Evolutionary conservation across 176 grass and related monocot species (phyloP).

Genomic region (Microstegium vimineum): DNA sequence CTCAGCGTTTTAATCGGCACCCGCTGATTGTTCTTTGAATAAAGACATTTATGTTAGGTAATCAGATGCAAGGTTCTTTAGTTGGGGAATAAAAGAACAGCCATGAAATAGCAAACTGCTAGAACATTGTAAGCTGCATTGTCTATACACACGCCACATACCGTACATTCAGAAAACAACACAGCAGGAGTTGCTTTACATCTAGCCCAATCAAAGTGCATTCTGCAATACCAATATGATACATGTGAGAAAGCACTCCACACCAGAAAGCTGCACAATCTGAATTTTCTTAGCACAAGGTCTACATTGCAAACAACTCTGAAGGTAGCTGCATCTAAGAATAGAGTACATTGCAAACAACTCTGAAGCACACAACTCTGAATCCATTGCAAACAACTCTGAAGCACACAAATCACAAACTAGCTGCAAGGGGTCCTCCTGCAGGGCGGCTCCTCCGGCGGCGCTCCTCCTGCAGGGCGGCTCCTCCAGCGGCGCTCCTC

Average conservation of each 20-base stretch:
- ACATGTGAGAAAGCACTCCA: conserved; percentile 17
- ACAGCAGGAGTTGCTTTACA: not conserved
- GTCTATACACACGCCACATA: not conserved
- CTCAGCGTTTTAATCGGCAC: not conserved
- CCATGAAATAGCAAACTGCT: not conserved
- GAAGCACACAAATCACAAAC: too few relatives aligned
- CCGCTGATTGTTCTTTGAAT: conserved; percentile 22
- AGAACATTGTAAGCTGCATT: not conserved
- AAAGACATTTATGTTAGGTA: conserved; percentile 18
- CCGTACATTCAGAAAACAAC: conserved; percentile 2
- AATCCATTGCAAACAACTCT: too few relatives aligned
- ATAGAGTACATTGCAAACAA: too few relatives aligned
- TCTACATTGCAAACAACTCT: too few relatives aligned
- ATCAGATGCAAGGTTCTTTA: conserved; percentile 25
- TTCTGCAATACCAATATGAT: conserved; percentile 4
- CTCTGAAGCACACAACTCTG: too few relatives aligned
- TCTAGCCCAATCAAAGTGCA: conserved; percentile 6
- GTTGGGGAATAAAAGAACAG: conserved; percentile 4
- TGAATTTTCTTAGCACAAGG: too few relatives aligned
- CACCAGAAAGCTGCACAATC: not conserved
- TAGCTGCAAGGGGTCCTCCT: too few relatives aligned
- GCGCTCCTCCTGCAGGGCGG: too few relatives aligned
- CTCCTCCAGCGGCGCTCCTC: too few relatives aligned
- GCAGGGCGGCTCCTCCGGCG: too few relatives aligned
- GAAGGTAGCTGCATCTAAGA: too few relatives aligned